Conservation (phyloP, 805 yeast genomes). For the Diddensiella santjacobensis region DNA sequence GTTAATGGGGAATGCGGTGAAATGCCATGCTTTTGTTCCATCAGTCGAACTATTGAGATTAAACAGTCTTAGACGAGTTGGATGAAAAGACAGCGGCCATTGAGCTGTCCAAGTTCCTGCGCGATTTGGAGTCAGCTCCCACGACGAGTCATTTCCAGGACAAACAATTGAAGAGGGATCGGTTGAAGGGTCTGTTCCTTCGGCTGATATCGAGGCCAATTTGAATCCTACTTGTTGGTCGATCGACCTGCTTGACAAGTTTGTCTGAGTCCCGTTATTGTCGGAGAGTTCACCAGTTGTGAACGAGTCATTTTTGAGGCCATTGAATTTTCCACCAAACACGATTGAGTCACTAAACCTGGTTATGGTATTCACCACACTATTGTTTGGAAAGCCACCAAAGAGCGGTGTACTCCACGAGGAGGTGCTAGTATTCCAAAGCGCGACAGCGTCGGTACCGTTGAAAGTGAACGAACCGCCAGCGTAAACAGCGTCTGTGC, state of each 20-base stretch:
- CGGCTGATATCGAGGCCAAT: constrained; percentile 24
- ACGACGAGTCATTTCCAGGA: constrained; percentile 44
- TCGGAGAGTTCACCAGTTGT: constrained; percentile 12
- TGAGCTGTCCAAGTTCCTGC: constrained; percentile 65
- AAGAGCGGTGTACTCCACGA: constrained; percentile 54
- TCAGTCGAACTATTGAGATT: constrained; percentile 52
- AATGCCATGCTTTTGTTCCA: constrained; percentile 55
- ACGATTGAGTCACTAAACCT: constrained; percentile 47
- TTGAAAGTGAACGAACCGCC: constrained; percentile 74
- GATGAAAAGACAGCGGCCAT: constrained; percentile 53
- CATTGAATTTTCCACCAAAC: constrained; percentile 74
- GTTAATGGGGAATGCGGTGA: constrained; percentile 70
- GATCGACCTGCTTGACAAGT: constrained; percentile 27
- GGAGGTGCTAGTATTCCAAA: constrained; percentile 51
- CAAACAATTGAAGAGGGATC: constrained; percentile 46
- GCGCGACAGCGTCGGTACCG: constrained; percentile 52
- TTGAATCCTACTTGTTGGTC: constrained; percentile 32
- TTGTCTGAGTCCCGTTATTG: constrained; percentile 8
- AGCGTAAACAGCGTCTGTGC: constrained; percentile 53
- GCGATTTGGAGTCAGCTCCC: constrained; percentile 48
- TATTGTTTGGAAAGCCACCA: constrained; percentile 64
- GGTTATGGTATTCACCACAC: constrained; percentile 60
- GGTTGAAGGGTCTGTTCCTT: constrained; percentile 19
- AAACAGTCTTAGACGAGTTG: constrained; percentile 71
- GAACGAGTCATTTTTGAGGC: constrained; percentile 52